Evolutionary conservation across 345 rosid species (phyloP), one percentile per base, ranked within the genome.

Genomic region (Eutrema japonicum): DNA sequence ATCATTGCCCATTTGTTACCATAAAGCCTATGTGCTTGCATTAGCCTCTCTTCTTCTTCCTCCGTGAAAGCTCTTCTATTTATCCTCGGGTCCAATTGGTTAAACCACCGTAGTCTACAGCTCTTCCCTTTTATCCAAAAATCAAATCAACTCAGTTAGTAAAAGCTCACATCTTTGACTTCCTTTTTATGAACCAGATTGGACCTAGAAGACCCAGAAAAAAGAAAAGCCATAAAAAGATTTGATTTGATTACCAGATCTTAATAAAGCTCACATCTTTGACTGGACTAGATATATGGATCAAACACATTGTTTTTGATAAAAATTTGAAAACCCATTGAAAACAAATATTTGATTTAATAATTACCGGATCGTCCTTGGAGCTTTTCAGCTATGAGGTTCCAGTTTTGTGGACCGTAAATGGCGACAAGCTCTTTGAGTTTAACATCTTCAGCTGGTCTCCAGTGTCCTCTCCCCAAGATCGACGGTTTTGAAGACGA

Each of bases 1-100:
- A 95, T 95, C 96, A 95, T 88, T 52, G 99, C 97, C 99, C 99
- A 95, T 78, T 91, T 92, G 90, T 92, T 95, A 4, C 96, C 99
- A 74, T 95, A 92, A 40, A 92, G 81, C 64, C 97, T 86, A 75
- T 95, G 97, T 47, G 96, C 96, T 78, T 89, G 95, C 90, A 95
- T 83, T 33, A 95, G 83, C 73, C 92, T 89, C 79, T 95, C 99
- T 40, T 95, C 99, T 82, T 95, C 99, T 64, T 95, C 99, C 66
- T 92, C 97, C 1, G 80, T 92, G 74, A 92, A 92, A 2, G 96
- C 96, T 77, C 92, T 87, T 72, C 93, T 80, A 71, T 88, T 95
- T 71, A 95, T 95, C 78, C 96, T 92, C 26, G 99, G 97, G 56
- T 95, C 99, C 74, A 95, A 68, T 84, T 95, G 99, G 77, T 95